Base-by-base conservation (phyloP, 371 early-diverging fungal genomes). In the Rhizopus delemar region DNA sequence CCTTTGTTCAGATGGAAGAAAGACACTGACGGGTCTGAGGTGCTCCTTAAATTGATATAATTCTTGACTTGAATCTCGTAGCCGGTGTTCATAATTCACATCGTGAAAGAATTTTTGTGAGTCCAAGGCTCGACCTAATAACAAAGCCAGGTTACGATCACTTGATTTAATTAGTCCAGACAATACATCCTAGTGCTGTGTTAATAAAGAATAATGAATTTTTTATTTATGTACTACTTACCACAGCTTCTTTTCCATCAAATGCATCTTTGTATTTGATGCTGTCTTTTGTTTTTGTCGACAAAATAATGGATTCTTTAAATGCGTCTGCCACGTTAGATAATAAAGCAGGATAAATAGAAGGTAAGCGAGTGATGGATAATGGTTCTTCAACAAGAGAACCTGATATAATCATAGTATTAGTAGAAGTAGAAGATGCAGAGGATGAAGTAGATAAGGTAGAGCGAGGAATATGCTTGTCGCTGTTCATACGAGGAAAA, bases 41-140 rank as follows among this genome's bases (percentile, higher is more conserved):
- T 68, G 61, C 46, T 78, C 78, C 50, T 77, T 77, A 65, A 94
- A 91, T 48, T 84, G 81, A 64, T 93, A 96, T 2, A 96, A 65
- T 57, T 94, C 94, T 57, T 83, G 70, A 4, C 79, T 62, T 35
- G 84, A 87, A 60, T 95, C 95, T n/a, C 91, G 85, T 56, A 95
- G 82, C 4, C 88, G 81, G 70, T 88, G 89, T 43, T 87, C 88
- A 63, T 90, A 94, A 12, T 86, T 88, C 28, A 94, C 94, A 73
- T 96, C 94, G 62, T 93, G 91, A 66, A 96, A 93, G 62, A 94
- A 87, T 50, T 81, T 85, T 69, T 96, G 95, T 8, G 90, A 81
- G 67, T 92, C 94, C 63, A 96, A 69, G 8, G 93, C 88, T n/a
- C 95, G 83, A 3, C 95, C 95, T 8, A 93, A 70, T 2, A 92